Conservation (phyloP, 2,329 filamentous ascomycete species). For the Stagonosporopsis chrysanthemi region DNA sequence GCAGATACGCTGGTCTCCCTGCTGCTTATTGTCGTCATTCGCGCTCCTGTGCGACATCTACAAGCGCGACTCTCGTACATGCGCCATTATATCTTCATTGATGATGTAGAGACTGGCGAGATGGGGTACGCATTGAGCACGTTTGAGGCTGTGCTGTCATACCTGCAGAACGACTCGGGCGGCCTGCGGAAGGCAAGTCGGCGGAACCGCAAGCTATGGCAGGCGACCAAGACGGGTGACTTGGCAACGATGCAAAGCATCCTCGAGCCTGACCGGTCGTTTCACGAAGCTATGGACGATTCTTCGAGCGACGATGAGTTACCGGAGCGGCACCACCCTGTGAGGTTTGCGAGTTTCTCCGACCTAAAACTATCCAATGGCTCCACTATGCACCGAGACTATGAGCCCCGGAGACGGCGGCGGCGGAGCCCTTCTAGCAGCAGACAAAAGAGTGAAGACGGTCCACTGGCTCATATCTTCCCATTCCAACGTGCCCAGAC, state of each 20-base stretch:
- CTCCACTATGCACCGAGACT: slow-evolving; percentile 42
- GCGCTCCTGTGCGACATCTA: slow-evolving; percentile 84
- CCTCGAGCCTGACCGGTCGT: slow-evolving; percentile 71
- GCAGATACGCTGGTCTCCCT: slow-evolving; percentile 94
- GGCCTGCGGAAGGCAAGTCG: slow-evolving; percentile 84
- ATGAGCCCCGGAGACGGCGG: slow-evolving; percentile 28
- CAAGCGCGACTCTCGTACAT: slow-evolving; percentile 93
- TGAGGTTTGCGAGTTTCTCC: slow-evolving; percentile 44
- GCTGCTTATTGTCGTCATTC: slow-evolving; percentile 88
- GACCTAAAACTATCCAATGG: slow-evolving; percentile 38
- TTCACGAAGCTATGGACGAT: slow-evolving; percentile 42
- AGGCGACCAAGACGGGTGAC: slow-evolving; percentile 80
- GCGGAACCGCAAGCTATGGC: slow-evolving; percentile 86
- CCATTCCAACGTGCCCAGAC: slow-evolving; percentile 76
- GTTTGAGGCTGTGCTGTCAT: slow-evolving; percentile 90
- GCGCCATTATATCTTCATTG: slow-evolving; percentile 96
- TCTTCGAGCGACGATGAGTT: slow-evolving; percentile 41
- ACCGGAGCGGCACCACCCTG: slow-evolving; percentile 33
- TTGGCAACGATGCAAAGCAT: slow-evolving; percentile 77
- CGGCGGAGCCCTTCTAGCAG: slow-evolving; percentile 32
- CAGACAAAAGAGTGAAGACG: slow-evolving; percentile 37
- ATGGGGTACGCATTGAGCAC: slow-evolving; percentile 96
- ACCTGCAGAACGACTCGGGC: slow-evolving; percentile 82
- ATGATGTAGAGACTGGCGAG: slow-evolving; percentile 95
- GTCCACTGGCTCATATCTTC: slow-evolving; percentile 80